phyloP scores from a whole-genome alignment of 805 yeast genomes.

The Candida hispaniensis region DNA sequence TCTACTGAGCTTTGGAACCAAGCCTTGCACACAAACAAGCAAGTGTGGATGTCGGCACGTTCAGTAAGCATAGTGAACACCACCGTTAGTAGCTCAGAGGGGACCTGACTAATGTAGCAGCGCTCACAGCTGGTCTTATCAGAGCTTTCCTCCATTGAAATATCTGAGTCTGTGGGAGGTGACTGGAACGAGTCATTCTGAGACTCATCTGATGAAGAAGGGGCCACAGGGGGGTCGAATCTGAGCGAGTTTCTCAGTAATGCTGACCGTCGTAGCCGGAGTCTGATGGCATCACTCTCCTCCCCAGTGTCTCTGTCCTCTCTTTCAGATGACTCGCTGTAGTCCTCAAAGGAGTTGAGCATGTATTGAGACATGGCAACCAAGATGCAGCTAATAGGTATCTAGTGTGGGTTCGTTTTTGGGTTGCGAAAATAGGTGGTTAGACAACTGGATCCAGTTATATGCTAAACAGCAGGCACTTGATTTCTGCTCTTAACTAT shows the following conservation, averaged over 20 bases:
- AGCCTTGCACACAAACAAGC: constrained; percentile 12
- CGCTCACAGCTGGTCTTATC: constrained; percentile 1
- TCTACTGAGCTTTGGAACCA: constrained; percentile 75
- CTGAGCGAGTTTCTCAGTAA: constrained; percentile 1
- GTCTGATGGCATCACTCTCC: constrained; percentile 13
- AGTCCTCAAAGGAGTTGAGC: too few relatives aligned
- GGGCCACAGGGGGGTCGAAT: constrained; percentile 4
- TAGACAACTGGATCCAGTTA: too few relatives aligned
- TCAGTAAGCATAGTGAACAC: constrained; percentile 15
- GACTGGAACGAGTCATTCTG: constrained; percentile 11
- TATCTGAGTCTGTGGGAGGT: constrained; percentile 11
- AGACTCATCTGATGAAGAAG: constrained; percentile 4
- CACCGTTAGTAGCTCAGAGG: constrained; percentile 12
- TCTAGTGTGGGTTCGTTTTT: too few relatives aligned
- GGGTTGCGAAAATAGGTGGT: too few relatives aligned
- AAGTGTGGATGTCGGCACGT: constrained; percentile 9
- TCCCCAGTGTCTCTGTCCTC: constrained; percentile 12
- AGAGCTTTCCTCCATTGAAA: constrained; percentile 11
- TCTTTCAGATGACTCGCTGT: too few relatives aligned
- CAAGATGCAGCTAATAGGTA: too few relatives aligned
- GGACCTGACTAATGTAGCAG: constrained; percentile 7
- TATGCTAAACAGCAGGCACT: too few relatives aligned
- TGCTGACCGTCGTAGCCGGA: constrained; percentile 10
- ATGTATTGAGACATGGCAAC: too few relatives aligned
- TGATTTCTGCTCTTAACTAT: too few relatives aligned